phyloP scores from a whole-genome alignment of 345 rosid genomes.

The Ricinus communis region DNA sequence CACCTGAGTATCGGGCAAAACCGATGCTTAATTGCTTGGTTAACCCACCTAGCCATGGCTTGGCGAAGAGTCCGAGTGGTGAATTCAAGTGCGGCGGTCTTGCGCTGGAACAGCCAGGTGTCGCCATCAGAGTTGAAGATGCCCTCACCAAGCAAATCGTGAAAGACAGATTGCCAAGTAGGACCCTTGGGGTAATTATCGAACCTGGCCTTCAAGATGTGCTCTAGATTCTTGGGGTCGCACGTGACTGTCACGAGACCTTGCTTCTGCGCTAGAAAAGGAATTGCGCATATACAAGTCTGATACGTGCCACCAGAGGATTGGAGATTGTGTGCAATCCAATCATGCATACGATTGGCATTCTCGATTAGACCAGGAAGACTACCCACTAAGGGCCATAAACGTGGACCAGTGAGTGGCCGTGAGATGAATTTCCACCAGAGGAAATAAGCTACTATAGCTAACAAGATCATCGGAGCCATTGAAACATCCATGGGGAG shows the following conservation, averaged over 20 bases:
- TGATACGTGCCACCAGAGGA: conserved; percentile 47
- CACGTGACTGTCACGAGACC: conserved; percentile 58
- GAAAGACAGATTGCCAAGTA: conserved; percentile 49
- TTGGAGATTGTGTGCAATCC: conserved; percentile 49
- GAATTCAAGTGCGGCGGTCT: conserved; percentile 51
- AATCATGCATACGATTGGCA: conserved; percentile 40
- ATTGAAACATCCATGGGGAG: conserved; percentile 30
- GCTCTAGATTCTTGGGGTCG: conserved; percentile 48
- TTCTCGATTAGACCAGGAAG: conserved; percentile 38
- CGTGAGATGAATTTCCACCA: conserved; percentile 39
- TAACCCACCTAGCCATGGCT: conserved; percentile 58
- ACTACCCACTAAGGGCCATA: conserved; percentile 50
- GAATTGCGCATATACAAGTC: conserved; percentile 41
- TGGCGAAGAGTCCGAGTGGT: conserved; percentile 52
- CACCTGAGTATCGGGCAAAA: conserved; percentile 40
- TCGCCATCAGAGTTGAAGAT: conserved; percentile 54
- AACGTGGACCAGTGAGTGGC: conserved; percentile 42
- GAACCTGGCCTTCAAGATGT: conserved; percentile 40
- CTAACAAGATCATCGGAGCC: conserved; percentile 30
- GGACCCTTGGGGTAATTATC: conserved; percentile 57
- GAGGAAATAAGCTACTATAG: conserved; percentile 27
- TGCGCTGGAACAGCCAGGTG: conserved; percentile 47
- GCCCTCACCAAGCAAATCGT: conserved; percentile 47
- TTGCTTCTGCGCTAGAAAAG: conserved; percentile 38
- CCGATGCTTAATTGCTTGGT: conserved; percentile 39